These are phyloP conservation scores for Tylopilus sp. DNA, from an alignment of 1,284 basidiomycete species.

Conservation along the genomic window DNA sequence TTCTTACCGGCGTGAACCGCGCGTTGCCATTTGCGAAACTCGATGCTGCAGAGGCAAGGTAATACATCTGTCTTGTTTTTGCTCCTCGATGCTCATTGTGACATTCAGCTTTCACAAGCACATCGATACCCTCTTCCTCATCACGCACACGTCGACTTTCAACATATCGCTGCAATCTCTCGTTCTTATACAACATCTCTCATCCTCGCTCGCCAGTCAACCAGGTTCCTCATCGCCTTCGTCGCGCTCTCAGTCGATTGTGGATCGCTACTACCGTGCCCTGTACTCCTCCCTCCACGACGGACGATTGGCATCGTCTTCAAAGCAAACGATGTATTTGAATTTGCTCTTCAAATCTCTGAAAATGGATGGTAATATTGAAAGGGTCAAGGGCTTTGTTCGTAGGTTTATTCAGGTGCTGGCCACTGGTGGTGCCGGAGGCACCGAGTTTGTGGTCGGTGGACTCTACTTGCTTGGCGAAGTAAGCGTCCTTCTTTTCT, in stretches of 20 bases:
- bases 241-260: constrained; percentile 52
- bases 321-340: constrained; percentile 97
- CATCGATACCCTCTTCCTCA: constrained; percentile 92
- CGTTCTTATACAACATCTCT: constrained; percentile 87
- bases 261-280: constrained; percentile 88
- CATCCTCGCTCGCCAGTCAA: constrained; percentile 47
- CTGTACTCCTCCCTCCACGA: constrained; percentile 91
- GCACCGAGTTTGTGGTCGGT: constrained; percentile 89
- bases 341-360: constrained; percentile 94
- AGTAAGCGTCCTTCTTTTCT: constrained; percentile 39
- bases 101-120: constrained; percentile 74
- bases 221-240: constrained; percentile 38
- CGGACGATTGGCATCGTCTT: constrained; percentile 75
- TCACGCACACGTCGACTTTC: constrained; percentile 93
- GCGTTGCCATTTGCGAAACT: constrained; percentile 90
- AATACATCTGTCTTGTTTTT: constrained; percentile 12
- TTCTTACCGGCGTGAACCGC: constrained; percentile 93
- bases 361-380: constrained; percentile 70
- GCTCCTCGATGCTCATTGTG: constrained; percentile 10
- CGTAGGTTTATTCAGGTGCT: constrained; percentile 88
- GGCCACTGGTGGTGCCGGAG: constrained; percentile 63
- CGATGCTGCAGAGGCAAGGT: constrained; percentile 56
- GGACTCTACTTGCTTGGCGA: constrained; percentile 77
- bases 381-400: constrained; percentile 80
- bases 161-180: constrained; percentile 96